These are phyloP conservation scores for Smittium culicis DNA, from an alignment of 371 early-diverging fungal species.

Conservation along the genomic window DNA sequence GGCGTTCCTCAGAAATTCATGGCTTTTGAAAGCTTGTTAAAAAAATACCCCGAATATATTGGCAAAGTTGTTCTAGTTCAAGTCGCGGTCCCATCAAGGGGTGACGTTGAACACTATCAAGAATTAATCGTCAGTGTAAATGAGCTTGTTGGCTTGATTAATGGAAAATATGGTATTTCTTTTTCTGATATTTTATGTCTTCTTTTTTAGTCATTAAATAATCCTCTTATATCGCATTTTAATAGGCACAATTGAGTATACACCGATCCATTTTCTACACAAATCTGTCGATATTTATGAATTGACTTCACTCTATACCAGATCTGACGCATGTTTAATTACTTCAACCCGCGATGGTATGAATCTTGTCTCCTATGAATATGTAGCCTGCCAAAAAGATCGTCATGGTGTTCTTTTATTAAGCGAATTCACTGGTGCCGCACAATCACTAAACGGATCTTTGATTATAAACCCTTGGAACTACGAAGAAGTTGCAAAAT, in stretches of 20 bases:
- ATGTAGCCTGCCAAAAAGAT: slow-evolving; percentile 85
- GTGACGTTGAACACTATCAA: slow-evolving; percentile 95
- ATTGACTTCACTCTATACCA: slow-evolving; percentile 87
- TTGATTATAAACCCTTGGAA: slow-evolving; percentile 99
- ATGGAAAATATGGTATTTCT: slow-evolving; percentile 63
- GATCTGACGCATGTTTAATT: slow-evolving; percentile 92
- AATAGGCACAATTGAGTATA: slow-evolving; percentile 71
- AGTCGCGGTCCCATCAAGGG: slow-evolving; percentile 94
- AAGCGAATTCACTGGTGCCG: slow-evolving; percentile 98
- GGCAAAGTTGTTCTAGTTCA: slow-evolving; percentile 94
- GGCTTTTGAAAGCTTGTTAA: slow-evolving; percentile 87
- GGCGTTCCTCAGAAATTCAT: slow-evolving; percentile 98
- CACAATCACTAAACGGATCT: slow-evolving; percentile 91
- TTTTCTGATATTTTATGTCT: slow-evolving; percentile 30
- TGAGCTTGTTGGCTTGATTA: slow-evolving; percentile 91
- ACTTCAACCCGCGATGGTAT: slow-evolving; percentile 99
- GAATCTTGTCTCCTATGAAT: slow-evolving; percentile 99
- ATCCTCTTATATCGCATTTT: too few species aligned
- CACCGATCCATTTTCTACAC: slow-evolving; percentile 96
- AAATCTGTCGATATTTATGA: slow-evolving; percentile 92
- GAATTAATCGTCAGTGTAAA: slow-evolving; percentile 80
- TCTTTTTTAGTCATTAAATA: too few species aligned
- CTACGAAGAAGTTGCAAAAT: slow-evolving; percentile 84
- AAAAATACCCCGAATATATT: slow-evolving; percentile 80
- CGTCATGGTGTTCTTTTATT: slow-evolving; percentile 93